Base-by-base conservation (phyloP, 306 rosid genomes). In the Canavalia gladiata region DNA sequence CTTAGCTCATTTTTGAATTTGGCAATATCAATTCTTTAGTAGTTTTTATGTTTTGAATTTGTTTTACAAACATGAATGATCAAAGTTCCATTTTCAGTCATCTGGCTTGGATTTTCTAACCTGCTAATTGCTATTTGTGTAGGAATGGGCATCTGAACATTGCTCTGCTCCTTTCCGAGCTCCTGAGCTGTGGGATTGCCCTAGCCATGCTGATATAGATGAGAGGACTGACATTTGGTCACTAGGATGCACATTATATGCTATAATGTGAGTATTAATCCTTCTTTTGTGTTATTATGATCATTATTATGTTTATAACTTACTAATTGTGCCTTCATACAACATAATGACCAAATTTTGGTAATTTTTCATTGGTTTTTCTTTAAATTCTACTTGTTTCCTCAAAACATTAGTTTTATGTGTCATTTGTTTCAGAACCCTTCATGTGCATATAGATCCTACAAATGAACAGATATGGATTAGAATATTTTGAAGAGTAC, bases 71-170 rank as follows among this genome's bases (percentile, higher is more conserved):
- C 77, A 47, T 83, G 81, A 67, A 68, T 76, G 66, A 56, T 56
- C 43, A 45, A 45, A 39, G 67, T 75, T 82, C 82, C 51, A 50
- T 79, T 67, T 18, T 65, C 57, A 4, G 72, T 73, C 81, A 78
- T 8, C 74, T 64, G 63, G 81, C 34, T 81, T 57, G 80, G 72
- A 72, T 79, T 68, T 66, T 79, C 70, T 77, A 37, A 52, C 43
- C 47, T 50, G 57, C 63, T 66, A 60, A 49, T 82, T 81, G 46
- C 74, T 68, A 42, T 67, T 55, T 83, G 71, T 67, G 85, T 87
- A 96, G 98, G 99, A 96, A 84, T 96, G 98, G 99, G 98, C 99
- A 45, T 81, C 98, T 86, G 99, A 96, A 78, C 99, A 96, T 67
- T 90, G 94, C 84, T 92, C 98, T 13, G 99, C 98, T 78, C 99